Evolutionary conservation across 73 alveolate genomes (phyloP), one percentile per base, ranked within the genome.

Genomic region (Tetrahymena thermophila): DNA sequence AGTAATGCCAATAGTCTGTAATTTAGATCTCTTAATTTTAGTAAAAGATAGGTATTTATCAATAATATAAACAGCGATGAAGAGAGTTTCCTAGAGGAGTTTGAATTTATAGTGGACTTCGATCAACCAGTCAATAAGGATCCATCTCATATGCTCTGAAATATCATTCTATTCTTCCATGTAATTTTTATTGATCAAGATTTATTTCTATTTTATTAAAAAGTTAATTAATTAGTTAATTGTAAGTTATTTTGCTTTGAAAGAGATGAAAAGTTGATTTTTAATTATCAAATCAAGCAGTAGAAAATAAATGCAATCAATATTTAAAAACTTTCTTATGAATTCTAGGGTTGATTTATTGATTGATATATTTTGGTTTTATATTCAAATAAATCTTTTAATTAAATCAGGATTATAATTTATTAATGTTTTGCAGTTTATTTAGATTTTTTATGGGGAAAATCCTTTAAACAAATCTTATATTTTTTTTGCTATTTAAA

Each of bases 71-170:
- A 96, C 94, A 7, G 99, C 97, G 95, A 97, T 96, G 96, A 95
- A 96, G 35, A 97, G 96, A 25, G 99, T 97, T 56, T 97, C 99
- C 85, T 97, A 98, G 16, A 96, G 96, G 85, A 96, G 96, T 34
- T 96, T 96, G 83, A 97, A 96, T 94, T 96, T 96, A n/a, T 93
- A 95, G 96, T 96, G 98, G 94, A 96, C 99, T 96, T 97, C 99
- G n/a, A 97, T 94, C 85, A 97, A 34, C 99, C 99, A 97, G 95
- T 97, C 99, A 4, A 97, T 94, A 44, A 97, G 93, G 3, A 97
- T 97, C 94, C 98, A 96, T 94, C 99, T 95, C 99, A 97, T 97
- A 94, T 96, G 96, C 11, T 97, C 98, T 89, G 96, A 96, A 38
- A 97, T 96, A 94, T 97, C 98, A 35, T 96, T 94, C 96, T 96